Conservation (phyloP, 192 early-diverging fungal species). For the Coemansia sp. region DNA sequence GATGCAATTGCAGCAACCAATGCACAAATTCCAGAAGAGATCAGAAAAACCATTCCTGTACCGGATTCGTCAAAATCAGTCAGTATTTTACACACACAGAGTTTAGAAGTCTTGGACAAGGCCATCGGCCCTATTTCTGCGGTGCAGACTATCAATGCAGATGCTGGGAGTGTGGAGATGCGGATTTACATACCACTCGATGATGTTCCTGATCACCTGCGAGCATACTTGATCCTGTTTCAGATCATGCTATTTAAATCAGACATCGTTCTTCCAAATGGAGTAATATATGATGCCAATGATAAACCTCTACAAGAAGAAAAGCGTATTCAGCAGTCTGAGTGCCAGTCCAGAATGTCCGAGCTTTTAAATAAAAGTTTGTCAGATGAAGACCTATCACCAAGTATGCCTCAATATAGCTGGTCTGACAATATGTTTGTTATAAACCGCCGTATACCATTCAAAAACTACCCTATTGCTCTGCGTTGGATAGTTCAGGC, state of each 20-base stretch:
- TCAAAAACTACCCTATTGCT: constrained; percentile 29
- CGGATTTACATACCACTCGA: constrained; percentile 58
- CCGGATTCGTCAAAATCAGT: constrained; percentile 30
- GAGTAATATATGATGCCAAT: constrained; percentile 28
- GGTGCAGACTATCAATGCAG: constrained; percentile 64
- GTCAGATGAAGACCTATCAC: constrained; percentile 35
- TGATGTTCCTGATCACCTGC: constrained; percentile 60
- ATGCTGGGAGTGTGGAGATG: constrained; percentile 66
- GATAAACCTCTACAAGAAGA: constrained; percentile 2
- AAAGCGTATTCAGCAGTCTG: constrained; percentile 18
- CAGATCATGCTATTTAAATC: constrained; percentile 71
- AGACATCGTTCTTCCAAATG: constrained; percentile 56
- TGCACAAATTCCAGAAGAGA: constrained; percentile 52
- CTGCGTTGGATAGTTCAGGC: constrained; percentile 56
- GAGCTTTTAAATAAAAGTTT: constrained; percentile 51
- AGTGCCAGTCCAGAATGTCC: constrained; percentile 47
- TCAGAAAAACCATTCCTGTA: constrained; percentile 59
- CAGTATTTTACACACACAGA: constrained; percentile 18
- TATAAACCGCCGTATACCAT: constrained; percentile 39
- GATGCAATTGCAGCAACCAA: constrained; percentile 27
- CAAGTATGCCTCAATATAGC: constrained; percentile 44
- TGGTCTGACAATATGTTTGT: constrained; percentile 66
- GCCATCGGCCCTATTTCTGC: constrained; percentile 51
- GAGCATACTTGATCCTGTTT: constrained; percentile 73
- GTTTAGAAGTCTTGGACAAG: constrained; percentile 1